Evolutionary conservation across 495 filamentous ascomycete genomes (phyloP).

Genomic region (Penicillium angulare): DNA sequence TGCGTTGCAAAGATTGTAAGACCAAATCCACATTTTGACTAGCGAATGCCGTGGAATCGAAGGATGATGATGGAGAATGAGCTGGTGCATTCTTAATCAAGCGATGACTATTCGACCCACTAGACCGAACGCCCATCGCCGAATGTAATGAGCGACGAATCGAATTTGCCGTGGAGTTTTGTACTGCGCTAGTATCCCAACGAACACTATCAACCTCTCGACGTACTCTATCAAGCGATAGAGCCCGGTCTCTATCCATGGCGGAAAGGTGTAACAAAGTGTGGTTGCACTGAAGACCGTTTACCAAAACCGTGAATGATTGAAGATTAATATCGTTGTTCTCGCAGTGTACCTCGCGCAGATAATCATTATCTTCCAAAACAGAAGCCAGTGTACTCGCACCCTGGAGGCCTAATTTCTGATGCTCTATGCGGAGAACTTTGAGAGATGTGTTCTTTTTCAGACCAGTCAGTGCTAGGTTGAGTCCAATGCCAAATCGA

Average conservation of each 20-base stretch:
- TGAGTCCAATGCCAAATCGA: conserved; percentile 78
- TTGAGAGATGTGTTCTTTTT: conserved; percentile 72
- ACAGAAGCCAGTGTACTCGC: conserved; percentile 78
- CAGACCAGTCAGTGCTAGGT: conserved; percentile 72
- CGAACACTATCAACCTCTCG: conserved; percentile 56
- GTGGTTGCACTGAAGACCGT: conserved; percentile 66
- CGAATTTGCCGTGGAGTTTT: conserved; percentile 38
- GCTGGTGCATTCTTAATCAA: conserved; percentile 32
- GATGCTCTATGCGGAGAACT: conserved; percentile 72
- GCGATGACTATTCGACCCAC: conserved; percentile 28
- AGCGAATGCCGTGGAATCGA: conserved; percentile 31
- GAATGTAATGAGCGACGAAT: conserved; percentile 46
- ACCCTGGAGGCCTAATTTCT: conserved; percentile 63
- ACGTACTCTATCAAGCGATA: conserved; percentile 62
- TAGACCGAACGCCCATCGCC: conserved; percentile 35
- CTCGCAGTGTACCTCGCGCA: conserved; percentile 72
- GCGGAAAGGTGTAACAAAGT: conserved; percentile 62
- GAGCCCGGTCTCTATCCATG: conserved; percentile 61
- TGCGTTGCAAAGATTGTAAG: conserved; percentile 55
- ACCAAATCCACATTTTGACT: conserved; percentile 52
- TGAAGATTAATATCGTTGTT: conserved; percentile 76
- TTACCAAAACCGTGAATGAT: conserved; percentile 74
- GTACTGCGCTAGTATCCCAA: conserved; percentile 31
- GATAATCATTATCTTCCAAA: conserved; percentile 60
- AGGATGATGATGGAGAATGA: conserved; percentile 15